Evolutionary conservation across 2,329 filamentous ascomycete species (phyloP).

Genomic region (Penicillium verrucosum): DNA sequence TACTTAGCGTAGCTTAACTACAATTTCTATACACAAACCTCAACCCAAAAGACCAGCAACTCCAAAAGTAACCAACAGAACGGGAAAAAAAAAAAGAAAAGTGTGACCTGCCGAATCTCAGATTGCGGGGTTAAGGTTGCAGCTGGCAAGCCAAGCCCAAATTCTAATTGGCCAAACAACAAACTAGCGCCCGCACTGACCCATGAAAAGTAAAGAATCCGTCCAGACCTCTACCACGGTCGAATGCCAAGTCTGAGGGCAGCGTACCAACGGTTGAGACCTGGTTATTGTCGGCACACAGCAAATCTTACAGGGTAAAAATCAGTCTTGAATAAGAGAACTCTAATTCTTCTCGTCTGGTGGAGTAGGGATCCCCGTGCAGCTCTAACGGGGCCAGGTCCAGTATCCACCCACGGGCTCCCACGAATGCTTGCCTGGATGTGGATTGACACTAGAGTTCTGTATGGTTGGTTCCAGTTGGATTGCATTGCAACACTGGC

Average conservation of each 20-base stretch:
- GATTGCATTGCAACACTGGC: background rate
- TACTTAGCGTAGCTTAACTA: background rate
- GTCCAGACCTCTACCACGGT: background rate
- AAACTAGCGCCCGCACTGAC: slow-evolving; percentile 4
- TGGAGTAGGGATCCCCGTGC: background rate
- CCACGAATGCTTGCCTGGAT: background rate
- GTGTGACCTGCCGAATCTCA: background rate
- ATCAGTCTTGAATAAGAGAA: background rate
- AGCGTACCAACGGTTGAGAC: background rate
- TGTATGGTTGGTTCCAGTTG: background rate
- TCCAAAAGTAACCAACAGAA: background rate
- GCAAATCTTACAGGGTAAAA: background rate
- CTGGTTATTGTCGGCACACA: background rate
- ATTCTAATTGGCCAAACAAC: slow-evolving; percentile 1
- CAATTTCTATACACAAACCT: background rate
- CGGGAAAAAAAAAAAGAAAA: background rate
- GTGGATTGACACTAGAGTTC: background rate
- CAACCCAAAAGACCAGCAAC: background rate
- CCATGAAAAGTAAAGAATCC: background rate
- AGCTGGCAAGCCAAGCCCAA: slow-evolving; percentile 13
- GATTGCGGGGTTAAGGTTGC: slow-evolving; percentile 30
- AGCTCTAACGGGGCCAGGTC: background rate
- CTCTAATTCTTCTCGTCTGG: background rate
- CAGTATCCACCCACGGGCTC: background rate
- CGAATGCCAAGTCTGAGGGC: background rate